A percentile compares a stretch with the other conserved stretches of the same genome.
Conservation (phyloP, 768 basidiomycete species). For the Rhizopogon vinicolor region DNA sequence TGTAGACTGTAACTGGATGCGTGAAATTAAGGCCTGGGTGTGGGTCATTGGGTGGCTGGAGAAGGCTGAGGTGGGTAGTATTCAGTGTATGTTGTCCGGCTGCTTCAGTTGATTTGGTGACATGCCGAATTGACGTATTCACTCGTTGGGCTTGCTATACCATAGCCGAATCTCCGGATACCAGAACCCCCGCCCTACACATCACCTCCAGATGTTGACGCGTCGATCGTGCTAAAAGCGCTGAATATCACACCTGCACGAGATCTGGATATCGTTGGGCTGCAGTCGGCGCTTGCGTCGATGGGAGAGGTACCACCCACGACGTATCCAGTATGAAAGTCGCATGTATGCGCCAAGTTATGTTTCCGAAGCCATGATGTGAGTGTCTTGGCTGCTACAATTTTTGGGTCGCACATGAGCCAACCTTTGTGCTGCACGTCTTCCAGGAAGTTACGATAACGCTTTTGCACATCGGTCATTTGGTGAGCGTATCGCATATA, state of each 20-base stretch:
- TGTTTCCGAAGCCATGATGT: neutral
- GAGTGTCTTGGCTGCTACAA: neutral
- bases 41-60: conserved; percentile 61
- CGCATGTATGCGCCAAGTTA: neutral
- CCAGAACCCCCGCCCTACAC: conserved; percentile 39
- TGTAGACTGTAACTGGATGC: conserved; percentile 38
- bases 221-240: conserved; percentile 47
- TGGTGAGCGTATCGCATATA: no score
- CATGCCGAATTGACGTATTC: neutral
- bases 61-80: conserved; percentile 33
- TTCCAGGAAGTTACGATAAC: no score
- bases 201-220: conserved; percentile 36
- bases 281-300: conserved; percentile 18
- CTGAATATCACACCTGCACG: conserved; percentile 42
- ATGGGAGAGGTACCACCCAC: conserved; percentile 16
- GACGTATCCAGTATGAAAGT: conserved; percentile 15
- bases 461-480: no score
- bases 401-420: no score
- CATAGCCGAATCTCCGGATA: conserved; percentile 35
- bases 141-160: neutral
- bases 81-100: conserved; percentile 1
- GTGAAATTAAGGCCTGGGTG: conserved; percentile 46
- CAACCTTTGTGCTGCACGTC: no score
- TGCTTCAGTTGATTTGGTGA: neutral
- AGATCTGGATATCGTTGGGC: conserved; percentile 36